Conservation (phyloP, 768 basidiomycete species). For the Rhizopogon rudus region DNA sequence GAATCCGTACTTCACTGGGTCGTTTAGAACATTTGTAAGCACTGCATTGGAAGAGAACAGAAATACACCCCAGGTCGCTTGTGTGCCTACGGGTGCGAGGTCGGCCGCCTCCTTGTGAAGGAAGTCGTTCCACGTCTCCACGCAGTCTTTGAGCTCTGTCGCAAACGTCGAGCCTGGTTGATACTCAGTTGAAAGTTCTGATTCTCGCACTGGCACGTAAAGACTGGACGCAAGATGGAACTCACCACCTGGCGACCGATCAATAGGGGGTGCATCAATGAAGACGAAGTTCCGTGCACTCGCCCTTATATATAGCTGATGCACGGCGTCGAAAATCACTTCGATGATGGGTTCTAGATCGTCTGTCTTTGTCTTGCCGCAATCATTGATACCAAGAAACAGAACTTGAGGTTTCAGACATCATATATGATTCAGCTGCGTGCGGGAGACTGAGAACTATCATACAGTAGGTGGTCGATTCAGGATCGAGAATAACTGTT, state of each 20-base stretch:
- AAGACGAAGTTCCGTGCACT: slow-evolving; percentile 32
- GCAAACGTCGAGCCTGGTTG: background rate
- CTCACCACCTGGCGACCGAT: slow-evolving; percentile 33
- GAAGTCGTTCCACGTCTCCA: slow-evolving; percentile 26
- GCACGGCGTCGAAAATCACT: slow-evolving; percentile 19
- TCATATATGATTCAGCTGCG: background rate
- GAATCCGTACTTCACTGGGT: slow-evolving; percentile 28
- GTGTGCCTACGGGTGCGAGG: slow-evolving; percentile 16
- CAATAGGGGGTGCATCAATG: slow-evolving; percentile 33
- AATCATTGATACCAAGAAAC: slow-evolving; percentile 37
- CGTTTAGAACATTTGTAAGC: slow-evolving; percentile 29
- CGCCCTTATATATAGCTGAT: slow-evolving; percentile 26
- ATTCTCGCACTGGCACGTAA: background rate
- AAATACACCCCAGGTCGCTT: slow-evolving; percentile 20
- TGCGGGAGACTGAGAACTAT: too few relatives aligned
- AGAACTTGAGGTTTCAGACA: slow-evolving; percentile 14
- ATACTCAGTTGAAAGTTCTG: background rate
- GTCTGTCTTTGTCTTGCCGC: slow-evolving; percentile 25
- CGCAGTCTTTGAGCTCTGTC: background rate
- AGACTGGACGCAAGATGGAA: background rate
- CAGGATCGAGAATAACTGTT: background rate
- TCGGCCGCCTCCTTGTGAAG: slow-evolving; percentile 16
- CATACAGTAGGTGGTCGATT: background rate
- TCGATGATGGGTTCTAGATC: slow-evolving; percentile 23
- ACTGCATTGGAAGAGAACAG: slow-evolving; percentile 25